Conservation (phyloP, 163 green algal genomes). For the Scenedesmus sp. region DNA sequence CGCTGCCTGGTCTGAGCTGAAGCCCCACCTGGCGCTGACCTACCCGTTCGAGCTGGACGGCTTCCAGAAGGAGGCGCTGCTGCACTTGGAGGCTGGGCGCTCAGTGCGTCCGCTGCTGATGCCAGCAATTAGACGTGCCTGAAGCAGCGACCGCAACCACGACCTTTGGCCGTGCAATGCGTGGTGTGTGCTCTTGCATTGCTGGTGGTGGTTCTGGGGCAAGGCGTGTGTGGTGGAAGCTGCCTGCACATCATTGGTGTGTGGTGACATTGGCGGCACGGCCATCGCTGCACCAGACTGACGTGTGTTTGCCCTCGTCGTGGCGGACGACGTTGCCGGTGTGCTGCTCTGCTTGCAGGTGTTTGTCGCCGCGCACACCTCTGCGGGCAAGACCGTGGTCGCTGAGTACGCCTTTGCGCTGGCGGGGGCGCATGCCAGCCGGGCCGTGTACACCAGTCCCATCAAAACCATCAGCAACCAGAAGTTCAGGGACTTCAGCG, state of each 20-base stretch:
- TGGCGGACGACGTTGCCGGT: too few relatives aligned
- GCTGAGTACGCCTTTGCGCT: constrained; percentile 95
- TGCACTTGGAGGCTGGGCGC: constrained; percentile 55
- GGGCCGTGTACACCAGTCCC: constrained; percentile 91
- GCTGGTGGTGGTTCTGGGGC: neutral
- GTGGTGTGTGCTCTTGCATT: neutral
- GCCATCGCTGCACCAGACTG: too few relatives aligned
- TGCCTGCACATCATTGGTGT: neutral
- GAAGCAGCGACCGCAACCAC: too few relatives aligned
- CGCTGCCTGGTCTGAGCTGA: constrained; percentile 60
- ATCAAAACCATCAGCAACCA: constrained; percentile 98
- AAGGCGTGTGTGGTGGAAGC: neutral
- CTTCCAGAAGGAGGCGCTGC: constrained; percentile 88
- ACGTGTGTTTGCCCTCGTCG: too few relatives aligned
- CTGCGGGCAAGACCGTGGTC: constrained; percentile 93
- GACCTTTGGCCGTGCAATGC: too few relatives aligned
- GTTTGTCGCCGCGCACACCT: constrained; percentile 77
- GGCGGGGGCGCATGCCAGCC: constrained; percentile 80
- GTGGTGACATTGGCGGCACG: neutral
- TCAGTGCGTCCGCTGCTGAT: constrained; percentile 39
- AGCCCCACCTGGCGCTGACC: constrained; percentile 69
- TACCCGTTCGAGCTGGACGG: constrained; percentile 93
- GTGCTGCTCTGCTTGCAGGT: constrained; percentile 31
- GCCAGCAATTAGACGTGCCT: too few relatives aligned
- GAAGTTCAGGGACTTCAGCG: constrained; percentile 93